These are phyloP conservation scores for Tetraselmis chui DNA, from an alignment of 139 green algal genomes.

Conservation along the genomic window DNA sequence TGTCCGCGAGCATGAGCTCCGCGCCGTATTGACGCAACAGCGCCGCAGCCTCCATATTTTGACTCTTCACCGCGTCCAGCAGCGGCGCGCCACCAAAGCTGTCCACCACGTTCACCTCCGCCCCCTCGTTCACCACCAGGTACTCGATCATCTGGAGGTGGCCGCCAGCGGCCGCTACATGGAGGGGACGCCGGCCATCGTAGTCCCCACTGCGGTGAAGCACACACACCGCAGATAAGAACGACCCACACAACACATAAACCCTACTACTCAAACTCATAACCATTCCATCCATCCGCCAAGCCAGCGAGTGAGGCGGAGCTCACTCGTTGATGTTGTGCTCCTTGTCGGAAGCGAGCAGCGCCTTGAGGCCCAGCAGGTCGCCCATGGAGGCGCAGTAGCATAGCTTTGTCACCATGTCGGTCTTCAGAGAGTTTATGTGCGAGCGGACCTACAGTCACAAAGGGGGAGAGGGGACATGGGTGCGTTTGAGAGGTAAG, in stretches of 20 bases:
- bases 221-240: no score
- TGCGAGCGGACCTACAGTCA: neutral
- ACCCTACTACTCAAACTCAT: no score
- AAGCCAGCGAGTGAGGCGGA: no score
- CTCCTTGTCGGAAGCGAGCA: neutral
- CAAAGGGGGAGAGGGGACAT: neutral
- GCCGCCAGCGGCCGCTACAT: neutral
- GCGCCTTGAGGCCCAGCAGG: neutral
- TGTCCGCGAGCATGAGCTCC: neutral
- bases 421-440: neutral
- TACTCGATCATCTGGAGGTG: neutral
- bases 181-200: neutral
- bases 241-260: no score
- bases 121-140: neutral
- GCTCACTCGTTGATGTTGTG: neutral
- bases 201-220: slow-evolving; percentile 4
- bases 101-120: neutral
- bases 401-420: neutral
- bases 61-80: neutral
- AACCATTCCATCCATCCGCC: no score
- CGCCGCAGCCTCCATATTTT: neutral
- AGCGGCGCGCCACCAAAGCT: neutral
- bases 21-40: neutral
- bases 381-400: neutral
- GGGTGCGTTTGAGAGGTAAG: no score